Percentiles rank a stretch among this genome's conserved stretches.
These are phyloP conservation scores for Colletotrichum sp. DNA, from an alignment of 2,329 filamentous ascomycete species.

Conservation along the genomic window DNA sequence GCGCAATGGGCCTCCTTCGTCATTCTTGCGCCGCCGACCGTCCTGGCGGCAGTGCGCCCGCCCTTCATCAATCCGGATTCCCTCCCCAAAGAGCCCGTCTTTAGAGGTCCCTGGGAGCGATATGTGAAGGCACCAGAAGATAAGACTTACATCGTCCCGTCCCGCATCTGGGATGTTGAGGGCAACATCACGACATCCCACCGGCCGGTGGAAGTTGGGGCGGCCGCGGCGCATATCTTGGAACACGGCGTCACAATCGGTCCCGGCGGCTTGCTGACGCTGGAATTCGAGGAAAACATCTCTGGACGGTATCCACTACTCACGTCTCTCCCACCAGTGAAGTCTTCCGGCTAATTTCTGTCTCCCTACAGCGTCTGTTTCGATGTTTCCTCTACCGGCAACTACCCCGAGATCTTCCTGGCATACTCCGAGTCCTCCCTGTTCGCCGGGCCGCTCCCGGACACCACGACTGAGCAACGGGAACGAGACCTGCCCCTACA, in stretches of 20 bases:
- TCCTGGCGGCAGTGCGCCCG: conserved; percentile 4
- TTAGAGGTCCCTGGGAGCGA: conserved; percentile 42
- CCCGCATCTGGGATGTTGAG: conserved; percentile 34
- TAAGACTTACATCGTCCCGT: conserved; percentile 37
- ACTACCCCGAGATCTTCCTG: conserved; percentile 29
- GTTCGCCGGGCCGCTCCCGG: conserved; percentile 24
- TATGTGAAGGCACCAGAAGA: conserved; percentile 40
- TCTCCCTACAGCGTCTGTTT: conserved; percentile 35
- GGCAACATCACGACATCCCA: conserved; percentile 32
- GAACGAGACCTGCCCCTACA: conserved; percentile 27
- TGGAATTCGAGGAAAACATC: conserved; percentile 46
- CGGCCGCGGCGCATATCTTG: conserved; percentile 8
- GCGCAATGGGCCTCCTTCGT: not conserved
- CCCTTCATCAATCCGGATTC: conserved; percentile 23
- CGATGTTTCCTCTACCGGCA: conserved; percentile 30
- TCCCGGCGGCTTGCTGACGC: conserved; percentile 36
- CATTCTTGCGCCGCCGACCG: not conserved
- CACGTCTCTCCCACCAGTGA: not conserved
- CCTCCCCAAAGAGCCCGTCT: conserved; percentile 36
- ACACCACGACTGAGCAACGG: conserved; percentile 27
- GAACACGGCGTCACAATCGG: conserved; percentile 30
- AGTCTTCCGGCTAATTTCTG: not conserved
- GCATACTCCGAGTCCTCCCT: conserved; percentile 27
- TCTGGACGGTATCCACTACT: conserved; percentile 35
- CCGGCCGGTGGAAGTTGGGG: not conserved